phyloP scores from a whole-genome alignment of 2,329 filamentous ascomycete genomes.

The Epichloe sibirici region DNA sequence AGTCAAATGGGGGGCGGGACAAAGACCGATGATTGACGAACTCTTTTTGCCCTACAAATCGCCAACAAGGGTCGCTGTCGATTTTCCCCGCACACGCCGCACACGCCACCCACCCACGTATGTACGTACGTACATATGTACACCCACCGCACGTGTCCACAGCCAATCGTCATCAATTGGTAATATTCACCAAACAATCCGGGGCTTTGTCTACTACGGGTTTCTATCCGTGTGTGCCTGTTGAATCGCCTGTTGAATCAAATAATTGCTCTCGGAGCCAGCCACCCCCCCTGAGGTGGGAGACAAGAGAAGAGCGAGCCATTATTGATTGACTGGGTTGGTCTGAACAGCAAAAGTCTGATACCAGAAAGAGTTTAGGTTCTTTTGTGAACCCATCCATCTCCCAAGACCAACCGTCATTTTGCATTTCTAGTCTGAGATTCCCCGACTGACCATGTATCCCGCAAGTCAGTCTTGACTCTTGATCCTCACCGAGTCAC shows the following conservation, averaged over 20 bases:
- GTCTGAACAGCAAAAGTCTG: not conserved
- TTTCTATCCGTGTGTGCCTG: not conserved
- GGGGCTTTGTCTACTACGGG: not conserved
- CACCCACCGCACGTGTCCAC: not conserved
- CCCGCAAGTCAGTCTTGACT: no score
- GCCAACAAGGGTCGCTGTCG: not conserved
- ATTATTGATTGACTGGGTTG: no score
- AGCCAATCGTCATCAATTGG: no score
- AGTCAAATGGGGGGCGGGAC: slow-evolving; percentile 4
- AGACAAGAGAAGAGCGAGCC: no score
- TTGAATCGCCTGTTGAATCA: no score
- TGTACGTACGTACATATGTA: no score
- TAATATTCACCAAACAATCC: not conserved
- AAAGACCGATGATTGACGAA: slow-evolving; percentile 5
- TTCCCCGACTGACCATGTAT: no score
- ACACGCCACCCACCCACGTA: no score
- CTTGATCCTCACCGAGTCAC: not conserved
- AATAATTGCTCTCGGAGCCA: no score
- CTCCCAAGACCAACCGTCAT: not conserved
- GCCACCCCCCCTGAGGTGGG: no score
- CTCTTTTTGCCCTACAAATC: not conserved
- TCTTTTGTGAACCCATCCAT: not conserved
- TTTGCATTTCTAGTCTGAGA: not conserved
- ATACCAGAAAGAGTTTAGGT: not conserved
- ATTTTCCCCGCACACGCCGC: not conserved